These are phyloP conservation scores for Geotrichum macrosporum DNA, from an alignment of 1,139 yeast species.

Conservation along the genomic window DNA sequence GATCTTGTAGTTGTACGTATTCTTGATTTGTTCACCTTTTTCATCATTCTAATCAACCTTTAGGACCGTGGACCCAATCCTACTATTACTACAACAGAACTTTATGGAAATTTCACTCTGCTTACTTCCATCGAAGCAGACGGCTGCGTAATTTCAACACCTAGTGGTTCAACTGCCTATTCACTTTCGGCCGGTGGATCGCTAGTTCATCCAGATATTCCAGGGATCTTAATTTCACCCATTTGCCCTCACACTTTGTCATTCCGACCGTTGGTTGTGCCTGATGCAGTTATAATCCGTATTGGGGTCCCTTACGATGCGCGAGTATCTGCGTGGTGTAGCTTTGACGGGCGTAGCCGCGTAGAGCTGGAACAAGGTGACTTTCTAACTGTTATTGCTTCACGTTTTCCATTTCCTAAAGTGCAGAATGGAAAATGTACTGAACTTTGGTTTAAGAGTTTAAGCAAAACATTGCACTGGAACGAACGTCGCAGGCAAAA, in stretches of 20 bases:
- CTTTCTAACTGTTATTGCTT: slow-evolving; percentile 65
- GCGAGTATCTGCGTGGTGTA: slow-evolving; percentile 71
- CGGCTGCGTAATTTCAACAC: slow-evolving; percentile 79
- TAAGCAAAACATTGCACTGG: slow-evolving; percentile 51
- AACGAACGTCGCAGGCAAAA: slow-evolving; percentile 48
- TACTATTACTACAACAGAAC: slow-evolving; percentile 69
- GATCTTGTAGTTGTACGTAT: slow-evolving; percentile 56
- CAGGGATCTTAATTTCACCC: slow-evolving; percentile 75
- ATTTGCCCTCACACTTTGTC: slow-evolving; percentile 82
- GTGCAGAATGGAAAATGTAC: slow-evolving; percentile 47
- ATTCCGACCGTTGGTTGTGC: slow-evolving; percentile 76
- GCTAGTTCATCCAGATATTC: slow-evolving; percentile 78
- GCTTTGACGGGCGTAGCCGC: slow-evolving; percentile 74
- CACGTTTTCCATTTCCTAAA: slow-evolving; percentile 71
- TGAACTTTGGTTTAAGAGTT: slow-evolving; percentile 48
- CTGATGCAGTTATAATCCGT: slow-evolving; percentile 61
- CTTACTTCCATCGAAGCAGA: slow-evolving; percentile 85
- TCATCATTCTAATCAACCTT: not conserved
- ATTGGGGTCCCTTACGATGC: slow-evolving; percentile 66
- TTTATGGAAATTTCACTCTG: slow-evolving; percentile 69
- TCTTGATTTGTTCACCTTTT: not conserved
- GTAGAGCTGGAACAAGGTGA: slow-evolving; percentile 66
- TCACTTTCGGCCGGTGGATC: slow-evolving; percentile 86
- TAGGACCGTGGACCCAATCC: slow-evolving; percentile 79
- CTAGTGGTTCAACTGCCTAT: slow-evolving; percentile 90